Evolutionary conservation across 148 eudicot species (phyloP).

Genomic region (Persicaria tinctoria): DNA sequence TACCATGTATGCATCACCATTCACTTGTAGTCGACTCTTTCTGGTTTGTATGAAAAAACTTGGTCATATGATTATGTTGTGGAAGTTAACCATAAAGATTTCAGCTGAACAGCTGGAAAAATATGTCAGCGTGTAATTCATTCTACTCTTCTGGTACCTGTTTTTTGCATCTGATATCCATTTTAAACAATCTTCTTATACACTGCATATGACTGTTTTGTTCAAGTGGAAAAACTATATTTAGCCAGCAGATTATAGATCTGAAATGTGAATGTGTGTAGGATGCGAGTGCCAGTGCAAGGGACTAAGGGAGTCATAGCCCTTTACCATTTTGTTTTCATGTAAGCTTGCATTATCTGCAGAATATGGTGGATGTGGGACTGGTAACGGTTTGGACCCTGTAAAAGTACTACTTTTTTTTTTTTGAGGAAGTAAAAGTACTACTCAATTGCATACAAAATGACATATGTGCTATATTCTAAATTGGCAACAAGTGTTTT

Average conservation of each 20-base stretch:
- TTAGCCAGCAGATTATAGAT: not conserved
- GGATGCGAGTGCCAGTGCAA: not conserved
- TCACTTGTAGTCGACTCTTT: not conserved
- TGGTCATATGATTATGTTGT: not conserved
- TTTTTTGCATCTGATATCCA: not conserved
- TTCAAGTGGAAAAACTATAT: not conserved
- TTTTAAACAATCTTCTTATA: not conserved
- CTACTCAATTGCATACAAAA: not conserved
- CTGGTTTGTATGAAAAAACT: not conserved
- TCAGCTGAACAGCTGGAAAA: not conserved
- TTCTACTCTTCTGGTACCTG: constrained; percentile 1
- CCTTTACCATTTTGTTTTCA: not conserved
- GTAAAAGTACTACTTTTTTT: not conserved
- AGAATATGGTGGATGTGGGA: not conserved
- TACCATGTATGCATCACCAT: not conserved
- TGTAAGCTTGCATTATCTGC: not conserved
- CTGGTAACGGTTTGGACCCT: not conserved
- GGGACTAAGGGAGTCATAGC: not conserved
- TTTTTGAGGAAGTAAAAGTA: too few relatives aligned
- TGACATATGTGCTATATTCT: not conserved
- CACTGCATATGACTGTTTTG: not conserved
- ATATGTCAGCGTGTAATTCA: not conserved
- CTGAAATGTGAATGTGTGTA: not conserved
- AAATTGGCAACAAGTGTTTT: not conserved
- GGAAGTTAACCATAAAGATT: not conserved